Conservation (phyloP, 768 basidiomycete genomes). For the Mycena vulgaris region DNA sequence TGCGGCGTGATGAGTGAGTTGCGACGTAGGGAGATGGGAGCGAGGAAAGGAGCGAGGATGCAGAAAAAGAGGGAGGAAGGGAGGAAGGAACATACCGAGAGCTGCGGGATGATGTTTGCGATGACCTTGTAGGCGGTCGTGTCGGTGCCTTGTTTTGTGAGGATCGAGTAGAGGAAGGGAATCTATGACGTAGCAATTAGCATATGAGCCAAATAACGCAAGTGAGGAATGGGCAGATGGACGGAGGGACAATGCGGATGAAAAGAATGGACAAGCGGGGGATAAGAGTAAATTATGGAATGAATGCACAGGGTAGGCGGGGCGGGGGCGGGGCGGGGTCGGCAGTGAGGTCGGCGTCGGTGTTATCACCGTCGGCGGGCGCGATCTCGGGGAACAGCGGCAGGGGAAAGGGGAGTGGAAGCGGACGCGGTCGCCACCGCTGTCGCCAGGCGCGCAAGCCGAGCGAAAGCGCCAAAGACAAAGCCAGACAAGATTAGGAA, state of each 20-base stretch:
- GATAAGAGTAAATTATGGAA: too few species aligned
- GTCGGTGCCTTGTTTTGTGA: background rate
- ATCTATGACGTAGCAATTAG: background rate
- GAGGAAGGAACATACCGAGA: slow-evolving; percentile 17
- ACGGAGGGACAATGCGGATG: too few species aligned
- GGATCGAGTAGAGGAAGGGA: background rate
- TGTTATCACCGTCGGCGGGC: too few species aligned
- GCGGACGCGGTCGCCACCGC: too few species aligned
- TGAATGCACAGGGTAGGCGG: too few species aligned
- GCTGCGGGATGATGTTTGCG: slow-evolving; percentile 26
- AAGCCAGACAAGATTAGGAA: too few species aligned
- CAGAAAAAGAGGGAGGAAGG: background rate
- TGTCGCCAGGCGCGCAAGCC: too few species aligned
- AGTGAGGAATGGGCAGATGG: background rate
- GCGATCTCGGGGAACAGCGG: too few species aligned
- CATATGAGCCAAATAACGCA: too few species aligned
- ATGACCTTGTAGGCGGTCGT: slow-evolving; percentile 16
- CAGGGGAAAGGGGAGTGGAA: background rate
- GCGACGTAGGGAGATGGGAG: background rate
- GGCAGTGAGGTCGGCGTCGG: too few species aligned
- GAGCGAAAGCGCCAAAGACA: too few species aligned
- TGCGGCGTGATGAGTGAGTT: background rate
- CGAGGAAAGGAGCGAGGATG: background rate
- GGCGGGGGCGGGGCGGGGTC: background rate
- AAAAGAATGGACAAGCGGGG: too few species aligned